Conservation (phyloP, 192 early-diverging fungal species). For the Pilobolus umbonatus region DNA sequence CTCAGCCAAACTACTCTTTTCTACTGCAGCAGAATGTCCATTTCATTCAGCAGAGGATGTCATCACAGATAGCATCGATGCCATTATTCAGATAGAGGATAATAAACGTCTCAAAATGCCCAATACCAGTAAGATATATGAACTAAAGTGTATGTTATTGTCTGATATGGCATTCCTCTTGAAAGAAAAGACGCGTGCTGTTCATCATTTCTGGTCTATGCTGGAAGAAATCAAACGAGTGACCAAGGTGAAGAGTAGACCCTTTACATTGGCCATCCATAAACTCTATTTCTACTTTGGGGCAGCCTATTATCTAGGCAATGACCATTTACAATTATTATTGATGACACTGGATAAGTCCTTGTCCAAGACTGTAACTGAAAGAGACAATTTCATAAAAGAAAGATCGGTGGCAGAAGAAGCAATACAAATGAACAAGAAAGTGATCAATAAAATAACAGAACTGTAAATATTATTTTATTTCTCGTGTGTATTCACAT, state of each 20-base stretch:
- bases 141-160: background rate
- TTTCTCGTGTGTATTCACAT: too few species aligned
- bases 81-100: background rate
- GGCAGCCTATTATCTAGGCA: background rate
- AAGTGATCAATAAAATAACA: background rate
- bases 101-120: background rate
- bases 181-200: background rate
- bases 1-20: slow-evolving; percentile 13
- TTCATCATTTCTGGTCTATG: slow-evolving; percentile 3
- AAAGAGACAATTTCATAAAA: slow-evolving; percentile 7
- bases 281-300: slow-evolving; percentile 15
- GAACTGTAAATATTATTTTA: slow-evolving; percentile 8
- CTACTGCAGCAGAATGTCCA: slow-evolving; percentile 1
- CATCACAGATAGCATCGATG: background rate
- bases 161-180: background rate
- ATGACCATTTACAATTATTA: background rate
- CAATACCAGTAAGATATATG: background rate
- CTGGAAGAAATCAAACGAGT: background rate
- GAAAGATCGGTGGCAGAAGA: slow-evolving; percentile 4
- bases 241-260: background rate
- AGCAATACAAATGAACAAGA: background rate
- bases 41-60: background rate
- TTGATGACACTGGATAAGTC: background rate
- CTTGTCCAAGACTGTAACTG: background rate
- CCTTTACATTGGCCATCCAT: background rate